Evolutionary conservation across 148 eudicot genomes (phyloP), one percentile per base, ranked within the genome.

Genomic region (Vaccinium darrowii): DNA sequence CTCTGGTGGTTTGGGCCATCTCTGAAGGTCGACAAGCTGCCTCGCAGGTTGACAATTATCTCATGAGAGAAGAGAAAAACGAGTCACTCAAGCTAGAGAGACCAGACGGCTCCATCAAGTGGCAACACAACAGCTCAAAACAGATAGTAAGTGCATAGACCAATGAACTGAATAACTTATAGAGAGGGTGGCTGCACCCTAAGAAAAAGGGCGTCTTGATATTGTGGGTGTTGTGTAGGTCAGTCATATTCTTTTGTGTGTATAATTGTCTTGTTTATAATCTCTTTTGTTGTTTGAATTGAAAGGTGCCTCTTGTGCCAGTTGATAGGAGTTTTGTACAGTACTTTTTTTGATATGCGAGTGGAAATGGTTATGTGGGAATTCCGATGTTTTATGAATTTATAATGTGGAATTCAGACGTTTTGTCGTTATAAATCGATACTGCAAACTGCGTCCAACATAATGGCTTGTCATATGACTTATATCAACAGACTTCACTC

Each of bases 21-120:
- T 86, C 92, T 9, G 99, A 97, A 87, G 99, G 99, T n/a, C 87
- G 99, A 21, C 96, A 94, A 91, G 95, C 99, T 76, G 99, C 99
- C 58, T 84, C 93, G 1, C 98, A 94, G 80, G 98, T 97, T 4
- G 99, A 97, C 90, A 91, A 87, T 77, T 95, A 81, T 83, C 96
- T 97, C 63, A 86, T 89, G 90, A 90, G 78, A 78, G 93, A 90
- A 21, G 93, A 92, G 58, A 80, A 89, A 16, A 91, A 82, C 23
- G 9, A 47, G 5, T 47, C 54, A 21, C 53, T 63, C 39, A 52
- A 27, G 86, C 81, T 89, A 13, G 86, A 83, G 16, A 88, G 79
- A 69, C 85, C 87, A 72, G 87, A 67, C 13, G 83, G 25, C 18
- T 69, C 39, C 74, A 30, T 81, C 57, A 88, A 90, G 62, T 88